Percentiles rank a stretch among this genome's conserved stretches.
These are phyloP conservation scores for Pichia kudriavzevii DNA, from an alignment of 1,139 yeast species.

Conservation along the genomic window DNA sequence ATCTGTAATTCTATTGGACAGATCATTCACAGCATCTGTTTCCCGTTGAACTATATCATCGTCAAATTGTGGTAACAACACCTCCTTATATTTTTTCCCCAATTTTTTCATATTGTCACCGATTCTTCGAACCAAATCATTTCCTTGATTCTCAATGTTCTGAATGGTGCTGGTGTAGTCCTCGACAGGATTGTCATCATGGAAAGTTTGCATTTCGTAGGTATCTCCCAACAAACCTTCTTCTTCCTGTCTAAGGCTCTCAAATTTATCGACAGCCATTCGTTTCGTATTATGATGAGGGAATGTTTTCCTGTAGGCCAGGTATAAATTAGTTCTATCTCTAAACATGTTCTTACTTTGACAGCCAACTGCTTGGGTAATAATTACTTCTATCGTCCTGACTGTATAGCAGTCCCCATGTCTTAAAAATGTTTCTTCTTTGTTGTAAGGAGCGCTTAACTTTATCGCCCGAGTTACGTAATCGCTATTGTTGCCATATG, in stretches of 20 bases:
- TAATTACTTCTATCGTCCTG: too few relatives aligned
- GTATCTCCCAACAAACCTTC: slow-evolving; percentile 34
- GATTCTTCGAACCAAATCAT: slow-evolving; percentile 11
- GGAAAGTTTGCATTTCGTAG: slow-evolving; percentile 44
- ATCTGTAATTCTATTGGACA: slow-evolving; percentile 67
- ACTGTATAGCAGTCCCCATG: too few relatives aligned
- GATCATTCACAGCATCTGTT: slow-evolving; percentile 47
- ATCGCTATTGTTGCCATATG: too few relatives aligned
- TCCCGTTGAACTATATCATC: slow-evolving; percentile 34
- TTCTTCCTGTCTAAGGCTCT: slow-evolving; percentile 44
- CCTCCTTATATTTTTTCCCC: slow-evolving; percentile 67
- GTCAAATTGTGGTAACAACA: slow-evolving; percentile 77
- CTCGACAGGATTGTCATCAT: neutral
- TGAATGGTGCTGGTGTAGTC: slow-evolving; percentile 12
- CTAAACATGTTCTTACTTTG: too few relatives aligned
- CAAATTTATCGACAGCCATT: slow-evolving; percentile 28
- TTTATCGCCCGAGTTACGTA: too few relatives aligned
- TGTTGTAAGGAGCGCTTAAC: too few relatives aligned
- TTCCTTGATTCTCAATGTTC: slow-evolving; percentile 14
- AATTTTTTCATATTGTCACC: slow-evolving; percentile 42
- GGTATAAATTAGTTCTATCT: slow-evolving; percentile 63
- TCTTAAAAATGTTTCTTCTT: too few relatives aligned
- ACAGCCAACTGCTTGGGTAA: too few relatives aligned
- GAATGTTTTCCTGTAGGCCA: slow-evolving; percentile 66
- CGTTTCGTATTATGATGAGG: slow-evolving; percentile 37